Base-by-base conservation (phyloP, 768 basidiomycete species). In the Naganishia kalamii region DNA sequence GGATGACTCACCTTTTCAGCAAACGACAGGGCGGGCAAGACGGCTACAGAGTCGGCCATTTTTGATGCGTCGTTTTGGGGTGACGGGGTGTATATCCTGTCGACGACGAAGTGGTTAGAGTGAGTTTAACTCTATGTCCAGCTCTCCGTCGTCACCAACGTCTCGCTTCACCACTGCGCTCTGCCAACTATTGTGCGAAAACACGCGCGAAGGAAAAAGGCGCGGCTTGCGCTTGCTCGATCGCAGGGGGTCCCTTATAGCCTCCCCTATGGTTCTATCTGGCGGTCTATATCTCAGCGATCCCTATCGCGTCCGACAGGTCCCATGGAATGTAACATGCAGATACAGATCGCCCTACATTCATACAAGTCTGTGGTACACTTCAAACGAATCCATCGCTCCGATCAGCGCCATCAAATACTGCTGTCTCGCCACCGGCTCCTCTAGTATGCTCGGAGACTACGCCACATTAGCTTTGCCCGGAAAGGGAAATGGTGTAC, bases 21-120 rank as follows among this genome's bases (percentile, higher is more conserved):
- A 67, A 78, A 76, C 13, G 77, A 70, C 48, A 78, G 69, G 64
- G 74, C 77, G 7, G 75, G 74, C 37, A 71, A 70, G 62, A 78
- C 75, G 48, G 75, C 71, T 37, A 78, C 66, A 54, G 63, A 72
- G 70, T 78, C 76, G 62, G 71, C 67, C 76, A 77, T 77, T 49
- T 44, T 47, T 19, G 54, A 23, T 23, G 33, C 10, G 21, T 40
- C 17, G 23, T 57, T n/a, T 54, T 23, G 29, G 23, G 51, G 13
- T 10, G 32, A 35, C 15, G 23, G 30, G 21, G 23, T 12, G 13
- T 10, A 15, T 35, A 10, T 50, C 48, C 12, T 25, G 21, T 40
- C 37, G 4, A 17, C 27, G 27, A 6, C 1, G 27, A 29, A 13
- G n/a, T n/a, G n/a, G n/a, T n/a, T n/a, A n/a, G n/a, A n/a, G n/a